Percentiles rank a stretch among this genome's conserved stretches.
These are phyloP conservation scores for Penicillium paradoxum DNA, from an alignment of 495 filamentous ascomycete species.

Conservation along the genomic window DNA sequence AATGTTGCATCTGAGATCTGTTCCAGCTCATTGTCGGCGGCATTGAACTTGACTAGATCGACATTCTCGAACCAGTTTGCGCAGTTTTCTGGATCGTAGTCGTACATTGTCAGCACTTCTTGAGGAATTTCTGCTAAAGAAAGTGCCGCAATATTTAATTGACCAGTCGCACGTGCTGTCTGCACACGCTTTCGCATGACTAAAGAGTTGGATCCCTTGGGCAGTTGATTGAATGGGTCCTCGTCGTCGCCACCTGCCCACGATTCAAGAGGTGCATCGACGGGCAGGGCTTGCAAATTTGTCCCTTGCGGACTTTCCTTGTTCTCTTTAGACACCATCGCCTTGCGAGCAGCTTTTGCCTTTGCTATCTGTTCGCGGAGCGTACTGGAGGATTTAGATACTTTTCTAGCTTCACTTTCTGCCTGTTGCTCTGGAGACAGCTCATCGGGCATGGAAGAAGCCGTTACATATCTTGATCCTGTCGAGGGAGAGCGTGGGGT, in stretches of 20 bases:
- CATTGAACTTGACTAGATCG: conserved; percentile 82
- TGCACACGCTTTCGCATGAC: conserved; percentile 71
- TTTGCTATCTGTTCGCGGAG: conserved; percentile 89
- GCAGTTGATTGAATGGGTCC: conserved; percentile 65
- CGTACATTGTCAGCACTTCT: conserved; percentile 89
- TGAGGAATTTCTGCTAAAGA: conserved; percentile 72
- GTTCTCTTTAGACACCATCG: conserved; percentile 41
- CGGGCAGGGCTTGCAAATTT: conserved; percentile 15
- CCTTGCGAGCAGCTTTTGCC: conserved; percentile 79
- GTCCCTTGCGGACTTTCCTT: not conserved
- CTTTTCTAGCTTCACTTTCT: conserved; percentile 37
- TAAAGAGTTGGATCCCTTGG: conserved; percentile 55
- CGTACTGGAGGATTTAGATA: conserved; percentile 69
- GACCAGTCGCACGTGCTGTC: conserved; percentile 70
- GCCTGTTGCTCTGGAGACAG: conserved; percentile 26
- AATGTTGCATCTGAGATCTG: conserved; percentile 67
- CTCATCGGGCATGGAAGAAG: conserved; percentile 30
- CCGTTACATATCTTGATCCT: conserved; percentile 30
- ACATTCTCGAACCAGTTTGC: conserved; percentile 87
- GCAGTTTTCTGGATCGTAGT: conserved; percentile 55
- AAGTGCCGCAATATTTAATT: conserved; percentile 86
- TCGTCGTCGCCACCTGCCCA: conserved; percentile 45
- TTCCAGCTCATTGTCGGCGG: conserved; percentile 87
- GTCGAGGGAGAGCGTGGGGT: conserved; percentile 29
- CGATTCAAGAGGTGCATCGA: conserved; percentile 29